Conservation (phyloP, 805 yeast genomes). For the Wickerhamomyces tratensis region DNA sequence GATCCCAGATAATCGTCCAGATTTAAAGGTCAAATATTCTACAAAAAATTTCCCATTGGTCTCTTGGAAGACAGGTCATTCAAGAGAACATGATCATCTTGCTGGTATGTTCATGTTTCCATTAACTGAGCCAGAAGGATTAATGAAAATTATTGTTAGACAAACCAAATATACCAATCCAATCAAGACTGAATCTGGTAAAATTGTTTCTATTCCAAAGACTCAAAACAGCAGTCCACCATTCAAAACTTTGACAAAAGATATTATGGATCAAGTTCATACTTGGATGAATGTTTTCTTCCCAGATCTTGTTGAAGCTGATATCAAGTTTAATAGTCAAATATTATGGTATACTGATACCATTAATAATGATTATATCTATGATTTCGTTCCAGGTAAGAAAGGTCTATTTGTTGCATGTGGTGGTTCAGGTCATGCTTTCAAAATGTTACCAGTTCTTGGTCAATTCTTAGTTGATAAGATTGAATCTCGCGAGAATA, state of each 20-base stretch:
- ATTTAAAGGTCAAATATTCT: conserved; percentile 23
- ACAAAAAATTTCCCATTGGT: conserved; percentile 23
- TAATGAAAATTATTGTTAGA: conserved; percentile 25
- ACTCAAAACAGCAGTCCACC: conserved; percentile 16
- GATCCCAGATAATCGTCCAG: conserved; percentile 25
- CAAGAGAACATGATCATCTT: conserved; percentile 18
- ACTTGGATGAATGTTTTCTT: conserved; percentile 17
- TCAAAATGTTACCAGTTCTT: conserved; percentile 24
- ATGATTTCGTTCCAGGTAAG: conserved; percentile 23
- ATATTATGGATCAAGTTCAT: conserved; percentile 18
- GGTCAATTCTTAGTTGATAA: conserved; percentile 21
- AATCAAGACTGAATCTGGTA: conserved; percentile 10
- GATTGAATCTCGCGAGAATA: conserved; percentile 3
- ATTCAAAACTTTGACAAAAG: conserved; percentile 15
- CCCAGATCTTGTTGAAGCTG: conserved; percentile 19
- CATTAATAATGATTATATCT: conserved; percentile 21
- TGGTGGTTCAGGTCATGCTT: conserved; percentile 28
- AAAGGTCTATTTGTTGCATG: conserved; percentile 21
- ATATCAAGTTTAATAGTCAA: conserved; percentile 15
- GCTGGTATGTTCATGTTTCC: conserved; percentile 28
- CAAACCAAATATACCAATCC: conserved; percentile 27
- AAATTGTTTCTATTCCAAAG: conserved; percentile 21
- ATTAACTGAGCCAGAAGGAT: conserved; percentile 21
- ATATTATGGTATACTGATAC: conserved; percentile 25
- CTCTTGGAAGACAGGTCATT: conserved; percentile 24